Evolutionary conservation across 805 yeast genomes (phyloP).

Genomic region (Candida nitratophila): DNA sequence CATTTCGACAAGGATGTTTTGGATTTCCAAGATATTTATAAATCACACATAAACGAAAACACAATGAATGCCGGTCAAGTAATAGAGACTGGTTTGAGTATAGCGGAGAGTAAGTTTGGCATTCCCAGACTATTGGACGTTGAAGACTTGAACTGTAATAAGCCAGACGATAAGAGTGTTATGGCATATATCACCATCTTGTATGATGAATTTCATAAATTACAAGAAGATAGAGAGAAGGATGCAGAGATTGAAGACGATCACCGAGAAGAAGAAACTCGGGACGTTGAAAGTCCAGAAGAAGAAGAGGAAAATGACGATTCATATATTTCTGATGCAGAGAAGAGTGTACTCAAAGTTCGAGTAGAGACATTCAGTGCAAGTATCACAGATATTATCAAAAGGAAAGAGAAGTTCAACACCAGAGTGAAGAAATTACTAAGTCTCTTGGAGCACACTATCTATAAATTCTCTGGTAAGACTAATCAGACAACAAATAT

Average conservation of each 20-base stretch:
- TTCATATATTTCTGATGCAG: slow-evolving; percentile 1
- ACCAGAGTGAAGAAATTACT: slow-evolving; percentile 9
- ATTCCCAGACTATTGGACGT: slow-evolving; percentile 48
- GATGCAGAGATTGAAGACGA: neutral
- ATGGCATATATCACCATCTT: slow-evolving; percentile 53
- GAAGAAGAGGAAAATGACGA: slow-evolving; percentile 1
- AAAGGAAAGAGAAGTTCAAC: slow-evolving; percentile 11
- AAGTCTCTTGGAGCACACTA: slow-evolving; percentile 6
- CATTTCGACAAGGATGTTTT: slow-evolving; percentile 34
- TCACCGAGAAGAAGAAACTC: neutral
- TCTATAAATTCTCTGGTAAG: slow-evolving; percentile 4
- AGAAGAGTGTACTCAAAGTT: slow-evolving; percentile 5
- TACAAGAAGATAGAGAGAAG: neutral
- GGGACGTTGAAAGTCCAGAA: neutral
- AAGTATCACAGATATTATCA: slow-evolving; percentile 12
- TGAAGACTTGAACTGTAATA: slow-evolving; percentile 41
- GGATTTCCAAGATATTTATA: slow-evolving; percentile 24
- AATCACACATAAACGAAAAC: neutral
- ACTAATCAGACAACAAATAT: neutral
- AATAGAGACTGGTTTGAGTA: slow-evolving; percentile 30
- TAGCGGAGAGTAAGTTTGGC: slow-evolving; percentile 36
- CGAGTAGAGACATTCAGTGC: slow-evolving; percentile 21
- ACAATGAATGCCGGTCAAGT: slow-evolving; percentile 21
- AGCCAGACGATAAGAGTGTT: slow-evolving; percentile 56
- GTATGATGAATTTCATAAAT: slow-evolving; percentile 37